Evolutionary conservation across 2,329 filamentous ascomycete species (phyloP).

Genomic region (Dichotomopilus funicola): DNA sequence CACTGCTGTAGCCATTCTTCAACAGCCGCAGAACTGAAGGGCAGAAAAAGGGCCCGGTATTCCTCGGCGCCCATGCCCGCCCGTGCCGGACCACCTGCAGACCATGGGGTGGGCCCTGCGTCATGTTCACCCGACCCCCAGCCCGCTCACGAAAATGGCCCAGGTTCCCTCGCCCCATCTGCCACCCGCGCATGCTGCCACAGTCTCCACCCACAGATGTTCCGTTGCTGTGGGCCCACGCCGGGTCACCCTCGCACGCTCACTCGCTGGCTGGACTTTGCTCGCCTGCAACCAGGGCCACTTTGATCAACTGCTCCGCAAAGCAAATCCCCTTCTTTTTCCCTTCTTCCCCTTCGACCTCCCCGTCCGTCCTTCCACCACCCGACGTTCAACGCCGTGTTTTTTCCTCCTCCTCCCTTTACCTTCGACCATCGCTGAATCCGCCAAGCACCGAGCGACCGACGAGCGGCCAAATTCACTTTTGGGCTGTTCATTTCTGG

Average conservation of each 20-base stretch:
- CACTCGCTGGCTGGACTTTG: not conserved
- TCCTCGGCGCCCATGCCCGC: conserved; percentile 11
- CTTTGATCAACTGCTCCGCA: conserved; percentile 8
- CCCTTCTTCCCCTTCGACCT: conserved; percentile 17
- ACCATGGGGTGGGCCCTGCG: conserved; percentile 13
- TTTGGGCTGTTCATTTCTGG: conserved; percentile 32
- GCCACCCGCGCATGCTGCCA: not conserved
- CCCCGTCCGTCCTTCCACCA: conserved; percentile 9
- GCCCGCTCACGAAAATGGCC: conserved; percentile 4
- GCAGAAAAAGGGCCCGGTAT: not conserved
- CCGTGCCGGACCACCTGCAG: conserved; percentile 6
- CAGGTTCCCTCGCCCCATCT: conserved; percentile 15
- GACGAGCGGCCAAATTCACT: conserved; percentile 34
- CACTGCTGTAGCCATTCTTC: not conserved
- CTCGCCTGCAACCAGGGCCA: conserved; percentile 1
- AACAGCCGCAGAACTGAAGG: not conserved
- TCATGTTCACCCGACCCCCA: not conserved
- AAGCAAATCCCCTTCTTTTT: conserved; percentile 16
- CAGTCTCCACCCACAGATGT: no score
- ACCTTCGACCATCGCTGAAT: conserved; percentile 21
- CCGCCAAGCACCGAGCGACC: conserved; percentile 21
- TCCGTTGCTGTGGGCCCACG: conserved; percentile 6
- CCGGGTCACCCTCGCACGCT: conserved; percentile 1
- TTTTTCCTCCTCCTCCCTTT: conserved; percentile 16
- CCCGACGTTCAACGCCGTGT: conserved; percentile 20